Percentiles rank a stretch among this genome's conserved stretches.
These are phyloP conservation scores for Entelexis paramagnoliae DNA, from an alignment of 1,139 yeast species.

Conservation along the genomic window DNA sequence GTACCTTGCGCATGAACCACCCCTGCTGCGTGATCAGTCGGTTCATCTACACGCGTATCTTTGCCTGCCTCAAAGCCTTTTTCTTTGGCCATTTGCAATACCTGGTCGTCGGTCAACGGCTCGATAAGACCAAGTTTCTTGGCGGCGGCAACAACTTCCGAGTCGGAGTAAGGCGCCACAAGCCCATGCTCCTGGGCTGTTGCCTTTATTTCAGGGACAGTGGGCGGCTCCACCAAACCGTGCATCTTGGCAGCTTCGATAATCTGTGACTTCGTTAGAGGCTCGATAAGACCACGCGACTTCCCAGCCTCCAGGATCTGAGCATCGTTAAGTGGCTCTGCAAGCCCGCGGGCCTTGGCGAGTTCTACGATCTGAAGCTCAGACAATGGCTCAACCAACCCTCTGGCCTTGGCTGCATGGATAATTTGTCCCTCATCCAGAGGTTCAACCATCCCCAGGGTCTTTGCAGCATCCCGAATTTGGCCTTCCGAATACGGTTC, in stretches of 20 bases:
- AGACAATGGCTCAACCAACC: conserved; percentile 10
- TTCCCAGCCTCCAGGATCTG: conserved; percentile 16
- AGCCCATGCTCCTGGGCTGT: conserved; percentile 2
- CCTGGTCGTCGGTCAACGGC: conserved; percentile 9
- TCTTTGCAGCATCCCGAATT: conserved; percentile 4
- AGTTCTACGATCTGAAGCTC: conserved; percentile 11
- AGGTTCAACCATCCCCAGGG: conserved; percentile 11
- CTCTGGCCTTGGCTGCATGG: conserved; percentile 10
- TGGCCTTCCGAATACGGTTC: conserved; percentile 15
- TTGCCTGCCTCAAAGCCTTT: not conserved
- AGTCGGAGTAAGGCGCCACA: conserved; percentile 9
- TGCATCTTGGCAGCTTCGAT: conserved; percentile 5
- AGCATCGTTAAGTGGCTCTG: conserved; percentile 9
- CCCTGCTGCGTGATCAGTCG: too few species aligned
- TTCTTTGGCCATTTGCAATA: not conserved
- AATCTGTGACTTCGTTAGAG: conserved; percentile 13
- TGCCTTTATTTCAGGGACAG: conserved; percentile 8
- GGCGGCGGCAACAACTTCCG: conserved; percentile 11
- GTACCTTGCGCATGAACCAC: too few species aligned
- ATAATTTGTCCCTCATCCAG: not conserved
- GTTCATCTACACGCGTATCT: not conserved
- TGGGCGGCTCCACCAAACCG: conserved; percentile 15
- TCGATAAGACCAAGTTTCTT: conserved; percentile 16
- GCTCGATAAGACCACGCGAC: conserved; percentile 26
- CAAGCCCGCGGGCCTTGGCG: conserved; percentile 18